A percentile compares a stretch with the other conserved stretches of the same genome.
Conservation (phyloP, 345 rosid genomes). For the Excoecaria cochinchinensis region DNA sequence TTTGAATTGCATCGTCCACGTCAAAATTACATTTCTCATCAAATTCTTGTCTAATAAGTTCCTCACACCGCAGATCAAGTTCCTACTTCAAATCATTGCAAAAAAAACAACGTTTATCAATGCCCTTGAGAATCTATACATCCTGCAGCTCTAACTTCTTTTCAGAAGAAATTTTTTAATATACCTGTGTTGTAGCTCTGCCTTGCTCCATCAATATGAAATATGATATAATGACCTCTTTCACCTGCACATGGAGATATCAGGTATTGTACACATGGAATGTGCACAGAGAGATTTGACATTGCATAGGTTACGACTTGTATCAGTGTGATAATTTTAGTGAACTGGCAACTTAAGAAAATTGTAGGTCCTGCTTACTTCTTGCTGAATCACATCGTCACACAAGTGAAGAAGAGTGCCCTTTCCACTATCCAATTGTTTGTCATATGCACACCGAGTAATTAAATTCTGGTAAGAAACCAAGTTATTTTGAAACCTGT, state of each 20-base stretch:
- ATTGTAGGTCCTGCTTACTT: neutral
- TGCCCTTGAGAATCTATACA: neutral
- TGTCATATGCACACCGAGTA: constrained; percentile 41
- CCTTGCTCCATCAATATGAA: constrained; percentile 24
- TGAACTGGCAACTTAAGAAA: neutral
- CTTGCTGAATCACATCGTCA: constrained; percentile 46
- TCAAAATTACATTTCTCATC: constrained; percentile 65
- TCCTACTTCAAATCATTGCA: constrained; percentile 40
- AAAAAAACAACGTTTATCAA: constrained; percentile 5
- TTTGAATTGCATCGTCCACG: constrained; percentile 69
- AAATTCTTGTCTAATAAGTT: constrained; percentile 53
- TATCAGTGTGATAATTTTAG: neutral
- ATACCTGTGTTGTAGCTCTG: constrained; percentile 20
- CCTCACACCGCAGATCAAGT: constrained; percentile 58
- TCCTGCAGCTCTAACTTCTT: neutral
- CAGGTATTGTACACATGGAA: neutral
- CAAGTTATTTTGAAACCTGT: constrained; percentile 26
- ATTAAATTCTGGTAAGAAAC: constrained; percentile 24
- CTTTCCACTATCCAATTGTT: constrained; percentile 81
- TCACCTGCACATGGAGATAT: constrained; percentile 9
- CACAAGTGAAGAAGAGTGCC: constrained; percentile 85
- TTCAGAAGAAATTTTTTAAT: neutral
- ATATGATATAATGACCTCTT: constrained; percentile 20
- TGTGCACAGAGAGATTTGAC: neutral
- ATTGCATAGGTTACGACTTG: neutral